These are phyloP conservation scores for Nevesoporus exiguus DNA, from an alignment of 768 basidiomycete genomes.

Conservation along the genomic window DNA sequence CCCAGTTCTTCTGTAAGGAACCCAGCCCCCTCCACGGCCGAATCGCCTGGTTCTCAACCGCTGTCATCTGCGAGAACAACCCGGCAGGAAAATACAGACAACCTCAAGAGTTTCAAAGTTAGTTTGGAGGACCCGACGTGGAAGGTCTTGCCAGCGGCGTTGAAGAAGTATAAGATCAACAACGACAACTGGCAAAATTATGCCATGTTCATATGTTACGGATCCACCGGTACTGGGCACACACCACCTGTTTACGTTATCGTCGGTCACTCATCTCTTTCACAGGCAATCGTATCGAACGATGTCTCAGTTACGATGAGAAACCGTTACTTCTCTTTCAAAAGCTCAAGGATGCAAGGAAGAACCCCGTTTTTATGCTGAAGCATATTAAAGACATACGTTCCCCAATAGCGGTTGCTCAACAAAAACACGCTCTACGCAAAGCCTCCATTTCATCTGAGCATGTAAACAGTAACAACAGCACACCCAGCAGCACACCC, in stretches of 20 bases:
- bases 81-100: conserved; percentile 66
- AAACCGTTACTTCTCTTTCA: conserved; percentile 97
- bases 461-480: conserved; percentile 14
- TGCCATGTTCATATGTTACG: conserved; percentile 99
- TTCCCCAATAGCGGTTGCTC: conserved; percentile 94
- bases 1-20: conserved; percentile 24
- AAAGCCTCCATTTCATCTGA: conserved; percentile 55
- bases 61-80: conserved; percentile 35
- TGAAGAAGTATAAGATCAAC: conserved; percentile 99
- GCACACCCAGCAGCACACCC: conserved; percentile 18
- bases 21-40: conserved; percentile 27
- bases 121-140: conserved; percentile 97
- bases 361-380: conserved; percentile 99
- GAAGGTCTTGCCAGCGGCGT: conserved; percentile 95
- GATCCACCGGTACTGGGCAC: conserved; percentile 64
- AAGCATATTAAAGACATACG: conserved; percentile 93
- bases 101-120: conserved; percentile 94
- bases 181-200: conserved; percentile 99
- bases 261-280: background rate
- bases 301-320: conserved; percentile 96
- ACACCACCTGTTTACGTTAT: background rate
- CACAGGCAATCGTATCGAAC: conserved; percentile 74
- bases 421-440: conserved; percentile 90
- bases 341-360: conserved; percentile 93
- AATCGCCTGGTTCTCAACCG: conserved; percentile 30